Evolutionary conservation across 805 yeast genomes (phyloP).

Genomic region (Zygosaccharomyces lentus): DNA sequence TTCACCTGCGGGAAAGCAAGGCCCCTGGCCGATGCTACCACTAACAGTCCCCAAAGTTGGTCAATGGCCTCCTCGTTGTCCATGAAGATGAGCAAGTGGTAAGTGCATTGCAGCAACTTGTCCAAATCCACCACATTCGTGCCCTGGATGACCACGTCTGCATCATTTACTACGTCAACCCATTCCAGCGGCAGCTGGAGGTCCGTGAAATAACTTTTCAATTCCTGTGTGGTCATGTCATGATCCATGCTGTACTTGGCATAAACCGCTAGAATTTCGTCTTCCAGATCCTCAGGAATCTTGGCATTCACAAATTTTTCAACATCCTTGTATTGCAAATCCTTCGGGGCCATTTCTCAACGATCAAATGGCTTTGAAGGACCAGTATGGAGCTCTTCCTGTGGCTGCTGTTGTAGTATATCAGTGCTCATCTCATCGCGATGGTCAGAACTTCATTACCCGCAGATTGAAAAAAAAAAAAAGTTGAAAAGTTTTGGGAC

Average conservation of each 20-base stretch:
- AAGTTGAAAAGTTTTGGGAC: slow-evolving; percentile 2
- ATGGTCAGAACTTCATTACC: slow-evolving; percentile 1
- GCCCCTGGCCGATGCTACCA: slow-evolving; percentile 26
- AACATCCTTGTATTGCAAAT: slow-evolving; percentile 21
- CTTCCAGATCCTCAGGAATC: slow-evolving; percentile 44
- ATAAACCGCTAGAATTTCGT: slow-evolving; percentile 41
- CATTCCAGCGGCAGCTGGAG: slow-evolving; percentile 34
- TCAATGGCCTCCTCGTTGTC: slow-evolving; percentile 37
- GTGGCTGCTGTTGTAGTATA: background rate
- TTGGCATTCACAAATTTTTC: slow-evolving; percentile 31
- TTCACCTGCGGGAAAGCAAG: slow-evolving; percentile 20
- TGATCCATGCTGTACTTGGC: slow-evolving; percentile 39
- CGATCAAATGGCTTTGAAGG: background rate
- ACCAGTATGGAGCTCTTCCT: background rate
- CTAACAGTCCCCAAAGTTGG: slow-evolving; percentile 40
- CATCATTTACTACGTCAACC: slow-evolving; percentile 26
- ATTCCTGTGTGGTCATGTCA: slow-evolving; percentile 38
- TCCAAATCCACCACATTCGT: slow-evolving; percentile 48
- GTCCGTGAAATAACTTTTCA: slow-evolving; percentile 30
- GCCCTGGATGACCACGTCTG: slow-evolving; percentile 37
- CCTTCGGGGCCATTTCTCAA: slow-evolving; percentile 8
- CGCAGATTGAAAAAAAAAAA: slow-evolving; percentile 2
- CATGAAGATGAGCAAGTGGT: slow-evolving; percentile 39
- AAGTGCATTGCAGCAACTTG: slow-evolving; percentile 39
- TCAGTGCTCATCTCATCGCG: slow-evolving; percentile 3